Percentiles rank a stretch among this genome's conserved stretches.
Evolutionary conservation across 495 filamentous ascomycete genomes (phyloP).

Genomic region (Penicillium pulvis): DNA sequence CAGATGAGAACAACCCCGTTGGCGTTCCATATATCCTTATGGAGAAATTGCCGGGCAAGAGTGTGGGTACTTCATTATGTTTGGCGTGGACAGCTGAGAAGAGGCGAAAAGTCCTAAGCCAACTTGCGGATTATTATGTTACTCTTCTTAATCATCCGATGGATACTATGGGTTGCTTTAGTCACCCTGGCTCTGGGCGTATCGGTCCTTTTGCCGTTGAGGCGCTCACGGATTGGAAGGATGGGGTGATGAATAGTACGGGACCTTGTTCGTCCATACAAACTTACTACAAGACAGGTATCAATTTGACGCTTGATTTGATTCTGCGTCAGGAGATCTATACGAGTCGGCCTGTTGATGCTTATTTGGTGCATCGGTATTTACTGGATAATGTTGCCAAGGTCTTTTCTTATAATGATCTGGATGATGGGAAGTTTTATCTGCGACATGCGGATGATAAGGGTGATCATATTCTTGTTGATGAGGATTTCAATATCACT

Average conservation of each 20-base stretch:
- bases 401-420: slow-evolving; percentile 9
- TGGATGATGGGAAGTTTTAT: slow-evolving; percentile 39
- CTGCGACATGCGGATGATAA: slow-evolving; percentile 49
- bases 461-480: slow-evolving; percentile 48
- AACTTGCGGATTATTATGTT: slow-evolving; percentile 44
- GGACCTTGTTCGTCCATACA: slow-evolving; percentile 27
- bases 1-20: slow-evolving; percentile 34
- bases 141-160: slow-evolving; percentile 39
- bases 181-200: slow-evolving; percentile 20
- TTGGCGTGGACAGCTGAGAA: slow-evolving; percentile 21
- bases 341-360: slow-evolving; percentile 29
- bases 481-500: slow-evolving; percentile 46
- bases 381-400: slow-evolving; percentile 31
- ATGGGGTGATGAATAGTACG: slow-evolving; percentile 13
- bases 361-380: slow-evolving; percentile 41
- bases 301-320: slow-evolving; percentile 31
- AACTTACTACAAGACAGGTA: slow-evolving; percentile 20
- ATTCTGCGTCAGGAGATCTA: slow-evolving; percentile 35
- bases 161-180: slow-evolving; percentile 30
- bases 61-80: slow-evolving; percentile 32
- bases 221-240: slow-evolving; percentile 28
- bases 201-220: slow-evolving; percentile 37
- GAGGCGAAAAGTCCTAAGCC: slow-evolving; percentile 34
- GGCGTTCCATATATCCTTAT: slow-evolving; percentile 44
- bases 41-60: slow-evolving; percentile 43